Conservation (phyloP, 148 eudicot species). For the Hydrangea macrophylla region DNA sequence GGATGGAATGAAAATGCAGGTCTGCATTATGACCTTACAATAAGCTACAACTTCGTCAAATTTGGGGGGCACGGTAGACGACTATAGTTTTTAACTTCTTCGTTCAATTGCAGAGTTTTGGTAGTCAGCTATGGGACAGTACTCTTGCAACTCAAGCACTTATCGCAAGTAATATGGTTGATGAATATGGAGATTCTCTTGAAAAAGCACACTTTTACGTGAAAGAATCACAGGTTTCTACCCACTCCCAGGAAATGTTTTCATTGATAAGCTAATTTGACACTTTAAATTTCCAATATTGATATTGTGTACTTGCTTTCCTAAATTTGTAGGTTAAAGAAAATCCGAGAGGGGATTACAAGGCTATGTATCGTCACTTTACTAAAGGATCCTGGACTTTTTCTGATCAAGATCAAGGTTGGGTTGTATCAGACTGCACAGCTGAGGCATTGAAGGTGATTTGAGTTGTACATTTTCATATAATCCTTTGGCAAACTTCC, state of each 20-base stretch:
- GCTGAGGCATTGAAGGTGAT: constrained; percentile 38
- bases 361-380: constrained; percentile 36
- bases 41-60: not conserved
- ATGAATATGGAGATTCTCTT: constrained; percentile 47
- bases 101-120: constrained; percentile 34
- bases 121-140: constrained; percentile 47
- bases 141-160: constrained; percentile 47
- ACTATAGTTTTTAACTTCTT: not conserved
- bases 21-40: not conserved
- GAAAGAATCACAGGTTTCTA: constrained; percentile 44
- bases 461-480: not conserved
- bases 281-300: too few species aligned
- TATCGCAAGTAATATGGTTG: constrained; percentile 39
- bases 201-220: constrained; percentile 41
- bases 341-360: constrained; percentile 36
- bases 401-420: constrained; percentile 50
- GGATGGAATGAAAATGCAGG: constrained; percentile 53
- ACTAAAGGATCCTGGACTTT: constrained; percentile 53
- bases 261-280: too few species aligned
- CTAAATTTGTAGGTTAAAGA: constrained; percentile 27
- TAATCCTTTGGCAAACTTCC: not conserved
- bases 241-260: not conserved
- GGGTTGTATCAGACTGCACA: constrained; percentile 45
- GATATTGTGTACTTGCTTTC: not conserved
- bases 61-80: too few species aligned